Conservation (phyloP, 208 protist species). For the Sergeia podlipaevii region DNA sequence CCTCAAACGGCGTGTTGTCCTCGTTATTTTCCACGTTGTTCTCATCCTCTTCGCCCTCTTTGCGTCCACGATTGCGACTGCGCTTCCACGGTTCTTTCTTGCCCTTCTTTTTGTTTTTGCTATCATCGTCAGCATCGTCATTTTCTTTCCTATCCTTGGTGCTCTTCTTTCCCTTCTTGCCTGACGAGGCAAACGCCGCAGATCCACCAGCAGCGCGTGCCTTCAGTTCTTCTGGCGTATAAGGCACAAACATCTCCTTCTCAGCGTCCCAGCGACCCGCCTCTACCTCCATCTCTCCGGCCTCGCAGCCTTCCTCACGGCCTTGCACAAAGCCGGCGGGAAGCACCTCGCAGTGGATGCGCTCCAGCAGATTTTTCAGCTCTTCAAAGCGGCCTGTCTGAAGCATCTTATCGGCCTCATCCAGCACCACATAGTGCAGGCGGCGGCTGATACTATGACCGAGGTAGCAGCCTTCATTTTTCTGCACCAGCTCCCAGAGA, state of each 20-base stretch:
- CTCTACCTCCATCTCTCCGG: slow-evolving; percentile 37
- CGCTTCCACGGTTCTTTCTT: slow-evolving; percentile 4
- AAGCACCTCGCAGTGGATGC: slow-evolving; percentile 92
- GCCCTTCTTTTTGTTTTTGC: slow-evolving; percentile 20
- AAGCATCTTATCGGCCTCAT: slow-evolving; percentile 99
- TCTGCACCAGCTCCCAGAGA: slow-evolving; percentile 82
- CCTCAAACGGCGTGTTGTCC: not conserved
- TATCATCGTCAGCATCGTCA: not conserved
- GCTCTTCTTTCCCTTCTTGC: not conserved
- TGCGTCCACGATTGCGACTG: not conserved
- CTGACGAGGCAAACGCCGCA: no score
- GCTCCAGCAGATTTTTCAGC: slow-evolving; percentile 95
- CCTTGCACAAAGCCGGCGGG: slow-evolving; percentile 81
- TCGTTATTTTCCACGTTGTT: not conserved
- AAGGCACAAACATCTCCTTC: slow-evolving; percentile 66
- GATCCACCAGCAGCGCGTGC: no score
- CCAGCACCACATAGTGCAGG: slow-evolving; percentile 94
- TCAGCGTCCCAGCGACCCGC: slow-evolving; percentile 70
- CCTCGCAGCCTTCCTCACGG: slow-evolving; percentile 68
- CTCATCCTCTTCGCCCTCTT: not conserved
- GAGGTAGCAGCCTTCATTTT: slow-evolving; percentile 89
- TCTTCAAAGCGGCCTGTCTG: slow-evolving; percentile 96
- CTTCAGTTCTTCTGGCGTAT: slow-evolving; percentile 30
- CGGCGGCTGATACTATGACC: slow-evolving; percentile 95
- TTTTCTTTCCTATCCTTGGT: not conserved